Evolutionary conservation across 805 yeast genomes (phyloP).

Genomic region (Candida lessepsii): DNA sequence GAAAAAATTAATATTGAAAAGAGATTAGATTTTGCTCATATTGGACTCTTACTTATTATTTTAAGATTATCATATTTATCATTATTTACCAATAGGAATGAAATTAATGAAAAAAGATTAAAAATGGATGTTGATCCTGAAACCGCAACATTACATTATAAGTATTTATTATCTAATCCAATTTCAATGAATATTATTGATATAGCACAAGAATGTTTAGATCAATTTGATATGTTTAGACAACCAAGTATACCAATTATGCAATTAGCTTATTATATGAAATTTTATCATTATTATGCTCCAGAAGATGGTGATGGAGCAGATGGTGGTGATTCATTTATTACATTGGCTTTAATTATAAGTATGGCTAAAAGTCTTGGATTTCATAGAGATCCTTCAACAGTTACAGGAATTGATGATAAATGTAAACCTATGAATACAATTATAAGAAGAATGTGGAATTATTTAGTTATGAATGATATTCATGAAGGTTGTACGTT

Average conservation of each 20-base stretch:
- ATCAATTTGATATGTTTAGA: slow-evolving; percentile 51
- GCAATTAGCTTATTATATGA: slow-evolving; percentile 29
- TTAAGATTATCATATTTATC: slow-evolving; percentile 44
- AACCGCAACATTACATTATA: slow-evolving; percentile 24
- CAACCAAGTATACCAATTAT: slow-evolving; percentile 29
- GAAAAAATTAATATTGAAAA: slow-evolving; percentile 30
- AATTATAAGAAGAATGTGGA: slow-evolving; percentile 61
- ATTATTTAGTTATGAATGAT: slow-evolving; percentile 46
- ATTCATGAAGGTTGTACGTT: slow-evolving; percentile 42
- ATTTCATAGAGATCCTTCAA: slow-evolving; percentile 40
- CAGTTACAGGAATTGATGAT: slow-evolving; percentile 21
- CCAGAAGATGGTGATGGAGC: slow-evolving; percentile 44
- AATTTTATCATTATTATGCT: slow-evolving; percentile 34
- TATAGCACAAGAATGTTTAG: slow-evolving; percentile 54
- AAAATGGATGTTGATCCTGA: slow-evolving; percentile 21
- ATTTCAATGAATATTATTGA: slow-evolving; percentile 44
- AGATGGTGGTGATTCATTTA: slow-evolving; percentile 38
- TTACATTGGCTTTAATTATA: slow-evolving; percentile 25
- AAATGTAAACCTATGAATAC: slow-evolving; percentile 33
- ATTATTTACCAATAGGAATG: slow-evolving; percentile 29
- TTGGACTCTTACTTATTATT: slow-evolving; percentile 41
- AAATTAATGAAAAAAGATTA: slow-evolving; percentile 28
- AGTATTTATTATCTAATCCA: slow-evolving; percentile 46
- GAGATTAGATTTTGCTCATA: slow-evolving; percentile 38
- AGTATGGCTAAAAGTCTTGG: slow-evolving; percentile 43